phyloP scores from a whole-genome alignment of 805 yeast species.

The Hanseniaspora valbyensis region DNA sequence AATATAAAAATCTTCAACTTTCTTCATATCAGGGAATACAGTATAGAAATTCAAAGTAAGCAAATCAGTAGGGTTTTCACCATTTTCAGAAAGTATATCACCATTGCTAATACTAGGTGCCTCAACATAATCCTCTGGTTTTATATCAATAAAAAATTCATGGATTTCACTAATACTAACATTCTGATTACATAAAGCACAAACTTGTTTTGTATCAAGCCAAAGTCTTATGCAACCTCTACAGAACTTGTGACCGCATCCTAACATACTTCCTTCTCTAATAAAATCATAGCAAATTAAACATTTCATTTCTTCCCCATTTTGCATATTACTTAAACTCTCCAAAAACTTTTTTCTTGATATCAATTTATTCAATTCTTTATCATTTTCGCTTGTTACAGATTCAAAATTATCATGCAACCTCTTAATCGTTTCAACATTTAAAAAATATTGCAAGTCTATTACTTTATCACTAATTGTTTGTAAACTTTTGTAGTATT shows the following conservation, averaged over 20 bases:
- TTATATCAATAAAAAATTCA: slow-evolving; percentile 44
- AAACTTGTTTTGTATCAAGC: slow-evolving; percentile 45
- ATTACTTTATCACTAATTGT: slow-evolving; percentile 41
- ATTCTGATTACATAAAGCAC: slow-evolving; percentile 71
- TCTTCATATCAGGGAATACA: neutral
- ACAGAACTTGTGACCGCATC: slow-evolving; percentile 90
- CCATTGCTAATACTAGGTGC: neutral
- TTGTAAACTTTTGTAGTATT: slow-evolving; percentile 76
- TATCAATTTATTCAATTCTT: slow-evolving; percentile 25
- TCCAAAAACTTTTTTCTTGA: slow-evolving; percentile 42
- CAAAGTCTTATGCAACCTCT: slow-evolving; percentile 67
- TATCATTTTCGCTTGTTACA: slow-evolving; percentile 21
- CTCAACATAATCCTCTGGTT: slow-evolving; percentile 13
- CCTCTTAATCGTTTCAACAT: slow-evolving; percentile 11
- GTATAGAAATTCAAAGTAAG: neutral
- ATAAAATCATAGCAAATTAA: slow-evolving; percentile 67
- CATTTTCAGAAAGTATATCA: too few relatives aligned
- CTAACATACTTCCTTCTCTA: slow-evolving; percentile 64
- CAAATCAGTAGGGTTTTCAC: too few relatives aligned
- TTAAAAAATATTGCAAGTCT: slow-evolving; percentile 15
- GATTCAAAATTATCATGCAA: slow-evolving; percentile 18
- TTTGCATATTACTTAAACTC: slow-evolving; percentile 30
- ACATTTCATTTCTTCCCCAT: slow-evolving; percentile 39
- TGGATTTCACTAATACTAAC: slow-evolving; percentile 47
- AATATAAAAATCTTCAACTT: slow-evolving; percentile 20